These are phyloP conservation scores for Colletotrichum caudatum DNA, from an alignment of 2,329 filamentous ascomycete species.

Conservation along the genomic window DNA sequence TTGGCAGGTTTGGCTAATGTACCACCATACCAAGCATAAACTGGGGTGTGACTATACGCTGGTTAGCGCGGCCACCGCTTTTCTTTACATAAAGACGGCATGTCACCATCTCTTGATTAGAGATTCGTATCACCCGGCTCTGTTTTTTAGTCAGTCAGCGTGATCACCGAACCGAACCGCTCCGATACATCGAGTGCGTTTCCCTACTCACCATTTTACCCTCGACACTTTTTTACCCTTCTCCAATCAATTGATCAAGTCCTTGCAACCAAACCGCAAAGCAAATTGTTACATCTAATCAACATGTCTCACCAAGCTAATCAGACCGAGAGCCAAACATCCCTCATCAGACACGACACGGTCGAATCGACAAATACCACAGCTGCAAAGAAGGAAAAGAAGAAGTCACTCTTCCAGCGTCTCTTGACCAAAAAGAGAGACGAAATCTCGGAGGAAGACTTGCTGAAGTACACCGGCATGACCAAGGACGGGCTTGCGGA, in stretches of 20 bases:
- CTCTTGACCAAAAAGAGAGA: conserved; percentile 49
- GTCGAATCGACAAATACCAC: neutral
- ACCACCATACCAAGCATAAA: no score
- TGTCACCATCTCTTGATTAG: neutral
- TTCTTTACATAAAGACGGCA: neutral
- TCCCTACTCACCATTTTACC: neutral
- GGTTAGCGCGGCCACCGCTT: neutral
- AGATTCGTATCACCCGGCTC: neutral
- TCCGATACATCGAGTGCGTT: neutral
- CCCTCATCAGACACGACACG: neutral
- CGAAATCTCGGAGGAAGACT: conserved; percentile 53
- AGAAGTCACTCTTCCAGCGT: conserved; percentile 50
- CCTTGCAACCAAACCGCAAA: neutral
- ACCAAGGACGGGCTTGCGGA: conserved; percentile 46
- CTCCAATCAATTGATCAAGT: neutral
- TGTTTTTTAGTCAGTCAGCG: no score
- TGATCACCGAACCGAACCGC: neutral
- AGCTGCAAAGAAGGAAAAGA: conserved; percentile 6
- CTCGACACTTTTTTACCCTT: no score
- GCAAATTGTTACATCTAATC: neutral
- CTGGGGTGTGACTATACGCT: no score
- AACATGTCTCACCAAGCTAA: neutral
- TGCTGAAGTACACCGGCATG: conserved; percentile 57
- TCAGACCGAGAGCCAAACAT: conserved; percentile 8
- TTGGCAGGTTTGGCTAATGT: no score